These are phyloP conservation scores for Starmera amethionina DNA, from an alignment of 805 yeast species.

Conservation along the genomic window DNA sequence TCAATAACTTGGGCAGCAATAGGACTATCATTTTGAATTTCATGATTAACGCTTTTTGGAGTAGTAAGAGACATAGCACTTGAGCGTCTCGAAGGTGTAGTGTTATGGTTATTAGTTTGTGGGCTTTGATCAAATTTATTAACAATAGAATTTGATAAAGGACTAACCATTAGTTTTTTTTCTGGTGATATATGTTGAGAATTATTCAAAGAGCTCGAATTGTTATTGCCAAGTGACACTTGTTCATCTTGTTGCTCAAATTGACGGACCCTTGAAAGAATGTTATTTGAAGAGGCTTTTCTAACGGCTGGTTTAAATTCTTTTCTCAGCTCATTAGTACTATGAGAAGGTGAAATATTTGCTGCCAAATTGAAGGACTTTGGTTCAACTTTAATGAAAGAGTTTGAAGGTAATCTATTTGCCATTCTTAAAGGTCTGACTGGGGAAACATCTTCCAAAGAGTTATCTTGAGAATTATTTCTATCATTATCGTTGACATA, in stretches of 20 bases:
- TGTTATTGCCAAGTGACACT: too few relatives aligned
- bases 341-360: neutral
- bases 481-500: constrained; percentile 1
- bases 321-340: neutral
- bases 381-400: constrained; percentile 8
- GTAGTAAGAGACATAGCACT: too few relatives aligned
- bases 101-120: too few relatives aligned
- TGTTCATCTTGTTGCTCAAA: constrained; percentile 16
- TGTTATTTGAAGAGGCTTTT: constrained; percentile 19
- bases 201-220: too few relatives aligned
- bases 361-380: constrained; percentile 11
- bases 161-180: constrained; percentile 7
- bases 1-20: too few relatives aligned
- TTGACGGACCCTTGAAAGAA: constrained; percentile 22
- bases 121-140: constrained; percentile 10
- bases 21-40: too few relatives aligned
- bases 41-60: too few relatives aligned
- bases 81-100: too few relatives aligned
- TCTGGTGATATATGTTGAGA: constrained; percentile 1
- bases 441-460: constrained; percentile 24
- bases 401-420: constrained; percentile 32
- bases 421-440: constrained; percentile 66
- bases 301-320: constrained; percentile 7
- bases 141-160: constrained; percentile 12
- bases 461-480: constrained; percentile 1